Conservation (phyloP, 1,284 basidiomycete species). For the Ceratobasidium sp. region DNA sequence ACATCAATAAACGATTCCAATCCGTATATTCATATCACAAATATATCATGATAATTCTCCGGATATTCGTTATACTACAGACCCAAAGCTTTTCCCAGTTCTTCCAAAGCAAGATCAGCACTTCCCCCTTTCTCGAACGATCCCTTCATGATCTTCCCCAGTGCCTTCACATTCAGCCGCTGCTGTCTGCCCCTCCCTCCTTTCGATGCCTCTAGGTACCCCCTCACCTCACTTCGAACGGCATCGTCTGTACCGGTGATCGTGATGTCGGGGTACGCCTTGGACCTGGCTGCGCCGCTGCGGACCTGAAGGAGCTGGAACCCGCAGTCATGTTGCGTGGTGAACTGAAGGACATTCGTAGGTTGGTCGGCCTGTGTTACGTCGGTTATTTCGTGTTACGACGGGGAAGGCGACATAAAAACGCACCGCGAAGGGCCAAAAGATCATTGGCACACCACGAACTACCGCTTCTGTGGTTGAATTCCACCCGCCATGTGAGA, state of each 20-base stretch:
- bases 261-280: neutral
- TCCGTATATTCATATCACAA: too few relatives aligned
- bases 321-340: constrained; percentile 1
- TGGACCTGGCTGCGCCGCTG: neutral
- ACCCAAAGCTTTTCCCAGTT: neutral
- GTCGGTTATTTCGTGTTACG: neutral
- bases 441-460: constrained; percentile 17
- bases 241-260: neutral
- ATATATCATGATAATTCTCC: too few relatives aligned
- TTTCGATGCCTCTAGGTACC: neutral
- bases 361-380: constrained; percentile 21
- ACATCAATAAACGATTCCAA: too few relatives aligned
- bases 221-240: neutral
- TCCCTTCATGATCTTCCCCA: neutral
- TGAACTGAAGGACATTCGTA: constrained; percentile 17
- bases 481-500: constrained; percentile 14
- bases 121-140: constrained; percentile 1
- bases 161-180: neutral
- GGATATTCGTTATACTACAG: too few relatives aligned
- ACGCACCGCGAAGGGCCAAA: constrained; percentile 7
- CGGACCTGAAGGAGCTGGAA: constrained; percentile 36
- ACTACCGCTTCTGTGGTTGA: constrained; percentile 5
- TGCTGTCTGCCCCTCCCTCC: neutral
- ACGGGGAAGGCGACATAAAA: neutral
- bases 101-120: constrained; percentile 5